Conservation (phyloP, 1,284 basidiomycete genomes). For the Ganoderma meredithae region DNA sequence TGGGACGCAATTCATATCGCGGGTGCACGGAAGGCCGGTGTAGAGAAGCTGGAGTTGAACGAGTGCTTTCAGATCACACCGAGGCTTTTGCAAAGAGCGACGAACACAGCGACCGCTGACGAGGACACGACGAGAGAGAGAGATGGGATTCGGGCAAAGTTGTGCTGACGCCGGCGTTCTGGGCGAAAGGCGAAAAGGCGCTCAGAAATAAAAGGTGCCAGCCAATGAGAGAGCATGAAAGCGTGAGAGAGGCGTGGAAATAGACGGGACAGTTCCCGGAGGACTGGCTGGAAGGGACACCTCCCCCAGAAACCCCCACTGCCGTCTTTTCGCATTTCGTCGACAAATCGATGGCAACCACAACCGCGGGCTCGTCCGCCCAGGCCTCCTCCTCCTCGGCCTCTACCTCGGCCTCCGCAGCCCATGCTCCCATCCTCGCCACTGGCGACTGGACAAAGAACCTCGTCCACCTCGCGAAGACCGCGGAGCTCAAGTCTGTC, state of each 20-base stretch:
- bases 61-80: background rate
- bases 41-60: background rate
- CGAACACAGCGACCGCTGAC: background rate
- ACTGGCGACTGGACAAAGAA: conserved; percentile 86
- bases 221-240: conserved; percentile 15
- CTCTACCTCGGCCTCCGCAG: conserved; percentile 21
- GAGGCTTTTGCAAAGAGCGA: background rate
- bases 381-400: conserved; percentile 31
- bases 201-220: conserved; percentile 3
- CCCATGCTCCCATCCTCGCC: conserved; percentile 60
- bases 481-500: conserved; percentile 80
- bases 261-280: conserved; percentile 35
- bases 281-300: conserved; percentile 20
- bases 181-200: background rate
- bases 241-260: conserved; percentile 28
- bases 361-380: conserved; percentile 33
- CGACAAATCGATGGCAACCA: conserved; percentile 38
- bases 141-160: background rate
- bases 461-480: conserved; percentile 81
- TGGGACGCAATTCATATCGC: background rate
- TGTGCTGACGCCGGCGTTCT: no score
- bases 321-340: conserved; percentile 21
- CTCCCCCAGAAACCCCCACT: conserved; percentile 38
- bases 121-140: background rate
- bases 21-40: background rate